A percentile compares a stretch with the other conserved stretches of the same genome.
These are phyloP conservation scores for Bertia moriformis DNA, from an alignment of 2,329 filamentous ascomycete species.

Conservation along the genomic window DNA sequence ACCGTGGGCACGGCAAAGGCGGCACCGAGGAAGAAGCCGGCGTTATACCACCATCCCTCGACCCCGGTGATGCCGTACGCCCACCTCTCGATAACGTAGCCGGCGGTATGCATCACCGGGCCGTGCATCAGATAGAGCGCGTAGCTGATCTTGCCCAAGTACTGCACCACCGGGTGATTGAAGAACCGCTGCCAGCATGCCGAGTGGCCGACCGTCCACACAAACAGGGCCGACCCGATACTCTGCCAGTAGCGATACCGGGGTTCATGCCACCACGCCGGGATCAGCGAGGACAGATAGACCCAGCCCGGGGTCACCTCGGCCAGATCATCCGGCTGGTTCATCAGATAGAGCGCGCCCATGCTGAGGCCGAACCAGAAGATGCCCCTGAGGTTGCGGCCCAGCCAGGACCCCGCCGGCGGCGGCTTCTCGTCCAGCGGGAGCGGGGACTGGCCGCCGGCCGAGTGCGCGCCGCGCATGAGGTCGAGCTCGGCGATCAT, in stretches of 20 bases:
- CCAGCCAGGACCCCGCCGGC: slow-evolving; percentile 3
- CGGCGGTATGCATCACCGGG: slow-evolving; percentile 33
- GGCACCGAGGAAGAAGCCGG: slow-evolving; percentile 29
- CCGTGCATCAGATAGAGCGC: slow-evolving; percentile 48
- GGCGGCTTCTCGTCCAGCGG: no score
- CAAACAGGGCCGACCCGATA: slow-evolving; percentile 33
- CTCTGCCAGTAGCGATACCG: slow-evolving; percentile 42
- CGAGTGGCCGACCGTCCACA: slow-evolving; percentile 31
- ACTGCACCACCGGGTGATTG: slow-evolving; percentile 32
- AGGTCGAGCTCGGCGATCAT: slow-evolving; percentile 38
- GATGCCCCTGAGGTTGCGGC: slow-evolving; percentile 3
- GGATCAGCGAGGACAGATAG: slow-evolving; percentile 29
- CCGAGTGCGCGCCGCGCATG: slow-evolving; percentile 27
- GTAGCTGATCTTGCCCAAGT: slow-evolving; percentile 45
- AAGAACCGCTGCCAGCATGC: slow-evolving; percentile 32
- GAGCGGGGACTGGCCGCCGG: slow-evolving; percentile 4
- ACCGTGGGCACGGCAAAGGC: slow-evolving; percentile 32
- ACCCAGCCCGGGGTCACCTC: slow-evolving; percentile 34
- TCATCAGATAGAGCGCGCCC: slow-evolving; percentile 35
- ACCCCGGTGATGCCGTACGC: slow-evolving; percentile 30
- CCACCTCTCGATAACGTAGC: slow-evolving; percentile 33
- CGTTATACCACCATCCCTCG: slow-evolving; percentile 26
- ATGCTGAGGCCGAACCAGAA: slow-evolving; percentile 28
- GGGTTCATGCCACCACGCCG: slow-evolving; percentile 28
- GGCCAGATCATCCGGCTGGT: slow-evolving; percentile 23